Percentiles rank a stretch among this genome's conserved stretches.
These are phyloP conservation scores for Quercus dentata DNA, from an alignment of 306 rosid genomes.

Conservation along the genomic window DNA sequence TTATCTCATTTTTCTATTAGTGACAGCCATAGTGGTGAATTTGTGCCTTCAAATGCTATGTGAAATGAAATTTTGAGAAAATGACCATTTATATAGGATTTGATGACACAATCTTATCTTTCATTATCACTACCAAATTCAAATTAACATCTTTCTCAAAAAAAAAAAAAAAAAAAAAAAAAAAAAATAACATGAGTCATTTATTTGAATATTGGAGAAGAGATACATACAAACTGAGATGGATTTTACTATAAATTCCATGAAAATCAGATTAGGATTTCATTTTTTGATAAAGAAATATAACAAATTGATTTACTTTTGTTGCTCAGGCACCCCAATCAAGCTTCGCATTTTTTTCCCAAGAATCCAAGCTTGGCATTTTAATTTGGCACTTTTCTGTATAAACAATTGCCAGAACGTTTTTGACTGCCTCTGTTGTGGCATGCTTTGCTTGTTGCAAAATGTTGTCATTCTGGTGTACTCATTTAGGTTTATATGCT, in stretches of 20 bases:
- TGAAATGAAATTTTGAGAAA: neutral
- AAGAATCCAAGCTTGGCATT: too few relatives aligned
- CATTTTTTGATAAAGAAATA: neutral
- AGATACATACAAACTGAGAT: neutral
- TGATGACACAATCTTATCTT: neutral
- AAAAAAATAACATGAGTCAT: neutral
- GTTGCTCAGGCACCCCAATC: neutral
- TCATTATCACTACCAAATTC: neutral
- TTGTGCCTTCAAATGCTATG: neutral
- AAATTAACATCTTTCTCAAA: neutral
- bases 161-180: too few relatives aligned
- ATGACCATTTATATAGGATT: neutral
- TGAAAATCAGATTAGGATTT: neutral
- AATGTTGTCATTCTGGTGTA: neutral
- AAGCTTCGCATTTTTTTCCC: too few relatives aligned
- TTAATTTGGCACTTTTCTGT: too few relatives aligned
- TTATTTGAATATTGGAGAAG: neutral
- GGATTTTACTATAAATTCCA: neutral
- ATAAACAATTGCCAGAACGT: neutral
- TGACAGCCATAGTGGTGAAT: neutral
- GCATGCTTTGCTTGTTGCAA: neutral
- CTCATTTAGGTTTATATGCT: conserved; percentile 9
- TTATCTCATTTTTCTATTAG: neutral
- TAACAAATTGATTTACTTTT: neutral
- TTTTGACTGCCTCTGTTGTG: conserved; percentile 10